phyloP scores from a whole-genome alignment of 257 asterid species.

The Solanum paucissectum region DNA sequence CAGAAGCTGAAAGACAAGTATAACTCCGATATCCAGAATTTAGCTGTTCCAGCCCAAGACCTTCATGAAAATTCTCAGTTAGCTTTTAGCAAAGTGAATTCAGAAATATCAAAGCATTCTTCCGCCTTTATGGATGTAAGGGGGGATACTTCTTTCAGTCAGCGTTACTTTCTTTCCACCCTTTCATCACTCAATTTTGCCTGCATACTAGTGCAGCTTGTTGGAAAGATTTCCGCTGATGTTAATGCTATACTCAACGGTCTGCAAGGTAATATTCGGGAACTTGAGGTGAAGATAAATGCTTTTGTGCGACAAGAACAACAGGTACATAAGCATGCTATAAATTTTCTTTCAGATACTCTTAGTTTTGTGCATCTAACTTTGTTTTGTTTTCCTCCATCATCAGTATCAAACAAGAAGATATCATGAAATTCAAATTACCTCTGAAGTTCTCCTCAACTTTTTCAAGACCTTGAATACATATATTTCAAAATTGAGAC shows the following conservation, averaged over 20 bases:
- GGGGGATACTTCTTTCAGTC: background rate
- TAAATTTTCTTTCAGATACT: background rate
- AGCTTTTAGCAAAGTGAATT: constrained; percentile 25
- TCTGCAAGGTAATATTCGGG: constrained; percentile 19
- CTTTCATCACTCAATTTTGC: background rate
- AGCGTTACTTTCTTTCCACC: background rate
- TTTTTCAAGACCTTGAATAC: constrained; percentile 27
- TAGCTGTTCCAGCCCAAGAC: constrained; percentile 30
- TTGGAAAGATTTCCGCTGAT: constrained; percentile 22
- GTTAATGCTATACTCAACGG: constrained; percentile 19
- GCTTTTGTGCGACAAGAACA: constrained; percentile 27
- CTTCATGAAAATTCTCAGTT: constrained; percentile 24
- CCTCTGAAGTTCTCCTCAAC: constrained; percentile 21
- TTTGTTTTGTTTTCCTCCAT: background rate
- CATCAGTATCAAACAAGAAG: constrained; percentile 27
- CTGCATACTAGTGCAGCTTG: constrained; percentile 16
- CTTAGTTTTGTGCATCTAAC: background rate
- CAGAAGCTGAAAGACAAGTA: constrained; percentile 16
- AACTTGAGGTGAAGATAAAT: constrained; percentile 20
- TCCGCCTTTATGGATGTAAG: constrained; percentile 28
- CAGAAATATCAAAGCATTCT: constrained; percentile 32
- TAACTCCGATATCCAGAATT: constrained; percentile 15
- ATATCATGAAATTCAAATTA: constrained; percentile 19
- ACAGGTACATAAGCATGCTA: constrained; percentile 20
- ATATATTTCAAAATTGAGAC: constrained; percentile 26